A percentile compares a stretch with the other conserved stretches of the same genome.
These are phyloP conservation scores for Coleophoma cylindrospora DNA, from an alignment of 2,329 filamentous ascomycete species.

Conservation along the genomic window DNA sequence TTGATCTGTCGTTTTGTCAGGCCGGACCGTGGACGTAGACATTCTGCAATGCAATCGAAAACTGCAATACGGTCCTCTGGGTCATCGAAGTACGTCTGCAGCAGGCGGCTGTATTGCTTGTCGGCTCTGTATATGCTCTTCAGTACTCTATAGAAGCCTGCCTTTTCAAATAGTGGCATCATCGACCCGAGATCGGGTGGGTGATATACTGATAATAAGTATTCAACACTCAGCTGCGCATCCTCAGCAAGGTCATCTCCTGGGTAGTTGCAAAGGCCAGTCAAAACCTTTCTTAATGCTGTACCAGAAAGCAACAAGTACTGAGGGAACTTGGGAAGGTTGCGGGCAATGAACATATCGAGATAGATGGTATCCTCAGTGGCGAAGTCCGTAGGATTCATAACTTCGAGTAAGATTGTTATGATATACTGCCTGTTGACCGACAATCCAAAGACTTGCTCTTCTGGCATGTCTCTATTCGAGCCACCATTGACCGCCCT, in stretches of 20 bases:
- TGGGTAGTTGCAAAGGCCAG: constrained; percentile 80
- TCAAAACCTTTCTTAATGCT: constrained; percentile 73
- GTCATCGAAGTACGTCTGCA: constrained; percentile 83
- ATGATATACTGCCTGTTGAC: constrained; percentile 91
- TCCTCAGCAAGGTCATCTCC: constrained; percentile 79
- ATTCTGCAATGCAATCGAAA: constrained; percentile 76
- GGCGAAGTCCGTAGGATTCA: constrained; percentile 73
- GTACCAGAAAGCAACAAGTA: constrained; percentile 89
- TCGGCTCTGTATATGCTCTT: constrained; percentile 83
- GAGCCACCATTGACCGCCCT: constrained; percentile 49
- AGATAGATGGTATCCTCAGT: constrained; percentile 85
- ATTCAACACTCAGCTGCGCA: constrained; percentile 95
- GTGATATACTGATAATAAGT: constrained; percentile 87
- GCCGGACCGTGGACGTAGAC: constrained; percentile 58
- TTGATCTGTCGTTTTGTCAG: constrained; percentile 65
- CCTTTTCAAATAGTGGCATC: constrained; percentile 72
- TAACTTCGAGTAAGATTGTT: constrained; percentile 85
- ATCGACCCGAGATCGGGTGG: constrained; percentile 74
- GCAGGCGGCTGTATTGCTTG: constrained; percentile 70
- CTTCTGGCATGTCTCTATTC: constrained; percentile 48
- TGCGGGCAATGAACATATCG: constrained; percentile 97
- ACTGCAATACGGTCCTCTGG: constrained; percentile 67
- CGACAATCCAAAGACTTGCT: constrained; percentile 62
- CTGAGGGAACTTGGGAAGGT: constrained; percentile 93
- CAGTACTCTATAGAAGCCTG: constrained; percentile 84